Base-by-base conservation (phyloP, 345 rosid species). In the Citrus reticulata region DNA sequence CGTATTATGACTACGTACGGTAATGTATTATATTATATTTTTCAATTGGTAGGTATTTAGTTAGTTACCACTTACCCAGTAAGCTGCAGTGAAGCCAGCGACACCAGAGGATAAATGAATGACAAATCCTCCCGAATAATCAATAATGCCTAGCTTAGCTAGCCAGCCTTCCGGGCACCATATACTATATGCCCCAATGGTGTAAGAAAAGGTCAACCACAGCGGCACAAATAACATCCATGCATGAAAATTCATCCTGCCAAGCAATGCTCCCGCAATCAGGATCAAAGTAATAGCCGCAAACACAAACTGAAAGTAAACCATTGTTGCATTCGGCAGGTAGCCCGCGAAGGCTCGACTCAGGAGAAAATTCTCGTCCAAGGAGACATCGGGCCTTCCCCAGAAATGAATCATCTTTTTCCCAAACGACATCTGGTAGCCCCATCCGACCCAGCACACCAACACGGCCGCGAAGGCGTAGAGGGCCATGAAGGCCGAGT, bases 401-500 rank as follows among this genome's bases (percentile, higher is more conserved):
- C 85, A 70, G 86, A 91, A 85, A 2, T 75, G 82, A 29, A 86
- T 60, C 67, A 83, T 74, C 27, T 75, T n/a, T 37, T 77, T 49
- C 8, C 93, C 95, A 13, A 91, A 91, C 0, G 92, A 59, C 87
- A 90, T 85, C 0, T 76, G 83, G 82, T 89, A 89, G 8, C 90
- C 92, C 92, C 95, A 91, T 3, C 87, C 84, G n/a, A 91, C 91
- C 93, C 93, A 91, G 72, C 93, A 90, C 1, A 91, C 78, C 5
- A 90, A 83, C 20, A 90, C 91, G 40, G 90, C 86, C 0, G 92
- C 93, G 46, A 91, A 91, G 14, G 95, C 91, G 71, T 89, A 89
- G 13, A 91, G 87, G 54, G 92, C 93, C 93, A 91, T 89, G 85
- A 89, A 90, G n/a, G 93, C 93, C 9, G 89, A 90, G 88, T 91